Base-by-base conservation (phyloP, 768 basidiomycete species). In the Panaeolus papilionaceus region DNA sequence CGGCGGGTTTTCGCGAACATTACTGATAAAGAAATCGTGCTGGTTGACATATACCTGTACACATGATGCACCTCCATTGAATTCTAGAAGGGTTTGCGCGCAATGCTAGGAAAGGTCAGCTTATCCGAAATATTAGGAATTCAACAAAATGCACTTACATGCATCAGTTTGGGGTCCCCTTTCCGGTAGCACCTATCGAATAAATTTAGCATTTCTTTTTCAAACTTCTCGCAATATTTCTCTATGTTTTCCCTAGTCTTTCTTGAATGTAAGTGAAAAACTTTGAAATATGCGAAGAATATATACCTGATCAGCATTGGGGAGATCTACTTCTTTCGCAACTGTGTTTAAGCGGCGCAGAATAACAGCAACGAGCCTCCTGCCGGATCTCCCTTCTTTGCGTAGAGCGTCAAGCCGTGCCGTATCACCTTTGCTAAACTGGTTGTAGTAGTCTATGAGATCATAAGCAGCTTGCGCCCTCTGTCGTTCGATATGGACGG, bases 81-180 rank as follows among this genome's bases (percentile, higher is more conserved):
- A 99, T 77, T 99, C 98, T 18, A 98, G 86, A 6, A 99, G 82
- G 2, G 95, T 97, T 80, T 96, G 94, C 0, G 98, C 97, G 75
- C 97, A 99, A 75, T 99, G 98, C 97, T 99, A 73, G 51, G n/a
- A 67, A 40, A 66, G 40, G 9, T 9, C 4, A 23, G 47, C 61
- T 44, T 67, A 11, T 38, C 45, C 14, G 64, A 28, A 49, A 47
- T 11, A 37, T 37, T 49, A 14, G n/a, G 40, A n/a, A 37, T 10
- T 14, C 18, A 49, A 40, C 47, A 64, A 64, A 62, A 49, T 23
- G 42, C 42, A 69, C 88, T 54, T 67, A 92, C 98, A 81, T 96
- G 94, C 98, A 99, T 99, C 92, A 98, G 94, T 80, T 97, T 97
- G 0, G 98, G 98, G 75, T 99, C 98, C 38, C 96, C 96, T 75